Base-by-base conservation (phyloP, 2,329 filamentous ascomycete genomes). In the Claviceps sp. region DNA sequence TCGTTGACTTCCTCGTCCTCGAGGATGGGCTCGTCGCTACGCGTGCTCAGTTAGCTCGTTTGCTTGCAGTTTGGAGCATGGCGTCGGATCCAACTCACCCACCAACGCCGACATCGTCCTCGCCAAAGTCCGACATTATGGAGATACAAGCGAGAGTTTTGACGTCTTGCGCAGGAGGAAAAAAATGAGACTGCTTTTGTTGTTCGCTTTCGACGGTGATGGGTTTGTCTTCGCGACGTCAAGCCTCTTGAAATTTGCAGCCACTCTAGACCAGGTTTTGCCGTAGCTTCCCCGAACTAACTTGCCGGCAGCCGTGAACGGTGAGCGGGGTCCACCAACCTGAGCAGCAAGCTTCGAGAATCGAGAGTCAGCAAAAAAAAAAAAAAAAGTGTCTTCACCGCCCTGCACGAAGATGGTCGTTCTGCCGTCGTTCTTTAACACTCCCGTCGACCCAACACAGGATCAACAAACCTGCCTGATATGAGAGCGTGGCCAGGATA, bases 91-190 rank as follows among this genome's bases (percentile, higher is more conserved):
- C 19, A 69, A 69, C 76, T 72, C 70, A 82, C 78, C 70, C 75
- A 60, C 72, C 76, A 59, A 73, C 77, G 60, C 73, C 78, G 58
- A 72, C 74, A 62, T 81, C 80, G 60, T 84, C 79, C 62, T 84
- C 80, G 60, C 81, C 84, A 70, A 82, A 83, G 70, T 87, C 84
- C 69, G 84, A 89, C 85, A 89, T 88, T 19, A 53, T 70, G 53
- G 43, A 16, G 48, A 47, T 14, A 22, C 30, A 11, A 48, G 22
- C 19, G 30, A 30, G 16, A 45, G 14, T 16, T 14, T n/a, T 42
- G 19, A 16, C 52, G 19, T 17, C 8, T 47, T 26, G 47, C 26
- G 39, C 41, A 24, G 45, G 13, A 17, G 6, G 4, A 34, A 26
- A 22, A 19, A 24, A 30, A 10, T 10, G 4, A 49, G 48, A 48